Base-by-base conservation (phyloP, 306 rosid genomes). In the Nissolia schottii region DNA sequence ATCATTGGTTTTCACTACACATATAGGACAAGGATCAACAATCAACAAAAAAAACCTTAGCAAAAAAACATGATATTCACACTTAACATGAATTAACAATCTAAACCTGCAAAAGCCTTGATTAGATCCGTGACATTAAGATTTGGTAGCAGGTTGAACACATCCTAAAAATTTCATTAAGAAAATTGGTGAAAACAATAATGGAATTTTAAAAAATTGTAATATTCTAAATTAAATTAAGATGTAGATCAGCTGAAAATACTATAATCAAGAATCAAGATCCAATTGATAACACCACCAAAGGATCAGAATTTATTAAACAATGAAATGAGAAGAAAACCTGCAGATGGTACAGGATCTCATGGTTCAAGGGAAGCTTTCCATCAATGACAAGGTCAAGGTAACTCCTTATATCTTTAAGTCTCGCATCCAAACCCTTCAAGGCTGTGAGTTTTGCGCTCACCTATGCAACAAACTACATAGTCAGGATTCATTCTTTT, bases 381-480 rank as follows among this genome's bases (percentile, higher is more conserved):
- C 73, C 92, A 58, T 88, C 96, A 64, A 92, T 82, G 19, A 92
- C 96, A 64, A 90, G 95, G 64, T 92, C 96, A 29, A 92, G 95
- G 70, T 92, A 92, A 80, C 92, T 61, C 65, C 91, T 87, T 51
- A 92, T 92, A 81, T 92, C 96, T 54, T 65, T 76, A 62, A 92
- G 83, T 40, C 98, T 88, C 22, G 96, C 95, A 88, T 90, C 98
- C 85, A 92, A 88, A 67, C 98, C 98, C 81, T 92, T 92, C 77
- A 92, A 77, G 73, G 96, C 98, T 48, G 95, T 88, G 35, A 92
- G 96, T 79, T 92, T 92, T 61, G 86, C 98, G 25, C 92, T 85
- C 51, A 92, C 98, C 98, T 92, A 69, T 20, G 79, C 28, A 65
- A 76, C 48, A 41, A 24, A 57, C 11, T 18, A 41, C 24, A 31